These are phyloP conservation scores for Helianthus annuus DNA, from an alignment of 129 eudicot genomes.

Conservation along the genomic window DNA sequence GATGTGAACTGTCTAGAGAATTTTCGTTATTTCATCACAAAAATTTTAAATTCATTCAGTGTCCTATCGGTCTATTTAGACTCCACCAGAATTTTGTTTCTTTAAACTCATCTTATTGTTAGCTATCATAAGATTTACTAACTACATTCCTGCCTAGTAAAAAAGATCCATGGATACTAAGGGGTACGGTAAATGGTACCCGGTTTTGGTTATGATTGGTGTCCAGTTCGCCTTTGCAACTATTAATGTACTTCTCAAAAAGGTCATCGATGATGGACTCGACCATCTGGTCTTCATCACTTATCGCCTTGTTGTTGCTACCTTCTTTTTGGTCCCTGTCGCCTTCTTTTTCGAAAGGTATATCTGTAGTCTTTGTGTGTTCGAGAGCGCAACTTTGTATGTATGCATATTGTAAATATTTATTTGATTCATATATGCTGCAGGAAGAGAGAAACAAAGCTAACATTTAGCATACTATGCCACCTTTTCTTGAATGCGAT, in stretches of 20 bases:
- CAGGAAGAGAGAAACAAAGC: slow-evolving; percentile 55
- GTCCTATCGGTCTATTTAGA: slow-evolving; percentile 39
- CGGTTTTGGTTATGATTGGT: slow-evolving; percentile 49
- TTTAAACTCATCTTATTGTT: slow-evolving; percentile 12
- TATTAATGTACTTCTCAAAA: slow-evolving; percentile 66
- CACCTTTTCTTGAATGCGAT: slow-evolving; percentile 63
- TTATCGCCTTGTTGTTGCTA: slow-evolving; percentile 56
- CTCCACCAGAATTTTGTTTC: slow-evolving; percentile 15
- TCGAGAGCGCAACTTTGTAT: background rate
- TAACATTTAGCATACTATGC: slow-evolving; percentile 44
- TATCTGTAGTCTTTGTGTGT: background rate
- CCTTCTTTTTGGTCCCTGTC: slow-evolving; percentile 58
- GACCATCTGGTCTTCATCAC: slow-evolving; percentile 62
- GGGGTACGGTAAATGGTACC: slow-evolving; percentile 45
- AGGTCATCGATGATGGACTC: slow-evolving; percentile 56
- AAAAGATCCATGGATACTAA: slow-evolving; percentile 35
- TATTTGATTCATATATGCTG: slow-evolving; percentile 20
- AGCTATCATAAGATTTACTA: background rate
- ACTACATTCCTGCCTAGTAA: background rate
- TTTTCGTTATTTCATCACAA: slow-evolving; percentile 26
- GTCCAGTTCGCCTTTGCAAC: slow-evolving; percentile 54
- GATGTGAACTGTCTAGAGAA: slow-evolving; percentile 34
- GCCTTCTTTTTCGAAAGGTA: slow-evolving; percentile 68
- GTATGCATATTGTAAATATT: background rate
- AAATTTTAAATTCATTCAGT: slow-evolving; percentile 24